Conservation (phyloP, 2,329 filamentous ascomycete genomes). For the Byssothecium circinans region DNA sequence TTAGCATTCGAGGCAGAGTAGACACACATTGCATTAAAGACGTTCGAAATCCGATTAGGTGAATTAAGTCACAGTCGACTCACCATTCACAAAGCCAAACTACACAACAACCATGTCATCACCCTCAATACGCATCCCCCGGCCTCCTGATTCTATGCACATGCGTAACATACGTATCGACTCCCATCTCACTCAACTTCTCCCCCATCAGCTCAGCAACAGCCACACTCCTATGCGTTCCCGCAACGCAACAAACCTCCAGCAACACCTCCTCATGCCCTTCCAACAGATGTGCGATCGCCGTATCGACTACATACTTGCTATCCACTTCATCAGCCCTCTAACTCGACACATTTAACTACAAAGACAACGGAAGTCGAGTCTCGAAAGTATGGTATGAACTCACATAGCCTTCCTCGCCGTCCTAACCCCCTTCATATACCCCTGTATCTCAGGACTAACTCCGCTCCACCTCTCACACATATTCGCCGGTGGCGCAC, state of each 20-base stretch:
- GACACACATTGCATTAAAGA: neutral
- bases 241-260: constrained; percentile 26
- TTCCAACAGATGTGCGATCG: neutral
- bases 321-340: neutral
- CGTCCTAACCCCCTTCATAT: constrained; percentile 7
- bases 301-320: neutral
- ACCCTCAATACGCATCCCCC: neutral
- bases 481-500: neutral
- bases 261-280: constrained; percentile 2
- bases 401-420: constrained; percentile 8
- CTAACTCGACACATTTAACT: neutral
- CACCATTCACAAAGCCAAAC: neutral
- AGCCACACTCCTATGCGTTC: constrained; percentile 38
- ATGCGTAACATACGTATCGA: constrained; percentile 28
- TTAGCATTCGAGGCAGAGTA: no score
- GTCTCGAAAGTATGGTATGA: neutral
- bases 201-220: constrained; percentile 29
- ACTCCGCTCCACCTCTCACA: constrained; percentile 1
- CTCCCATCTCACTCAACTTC: constrained; percentile 16
- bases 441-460: constrained; percentile 13
- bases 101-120: neutral
- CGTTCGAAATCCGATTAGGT: neutral
- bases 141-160: constrained; percentile 24
- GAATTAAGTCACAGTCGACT: neutral
- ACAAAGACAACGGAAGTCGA: no score